Base-by-base conservation (phyloP, 108 stramenopile genomes). In the Skeletonema potamos region DNA sequence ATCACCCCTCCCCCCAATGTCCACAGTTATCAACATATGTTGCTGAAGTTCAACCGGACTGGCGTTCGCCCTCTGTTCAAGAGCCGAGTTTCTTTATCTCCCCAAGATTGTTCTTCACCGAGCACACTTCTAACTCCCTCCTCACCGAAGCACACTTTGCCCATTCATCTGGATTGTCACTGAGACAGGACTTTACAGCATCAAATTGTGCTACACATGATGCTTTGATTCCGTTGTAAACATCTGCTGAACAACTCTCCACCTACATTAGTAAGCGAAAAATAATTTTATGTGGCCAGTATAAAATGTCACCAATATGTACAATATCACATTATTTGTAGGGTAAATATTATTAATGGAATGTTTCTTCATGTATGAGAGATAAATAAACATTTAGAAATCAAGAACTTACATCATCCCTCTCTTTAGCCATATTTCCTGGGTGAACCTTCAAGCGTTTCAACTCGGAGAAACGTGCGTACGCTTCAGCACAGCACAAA, bases 91-190 rank as follows among this genome's bases (percentile, higher is more conserved):
- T 66, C 43, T 64, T 37, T 46, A 78, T 13, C 54, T 78, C 77
- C 17, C 77, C 77, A 30, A 78, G 64, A 26, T 64, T 70, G 63
- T 56, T 78, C 65, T 36, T 71, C 46, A 78, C 77, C n/a, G 77
- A 66, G 34, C 77, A 78, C 22, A 78, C 70, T 54, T 78, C 77
- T 64, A 78, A 70, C 29, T 70, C 77, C 65, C 70, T 78, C 59
- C 77, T 66, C 6, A 59, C 24, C 15, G 58, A 32, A 41, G 77
- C 77, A 30, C 77, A 78, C 46, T 63, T 64, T n/a, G 77, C 77
- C 77, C 77, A 78, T 22, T 66, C 65, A 8, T 66, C 51, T 12
- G 70, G 64, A 71, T 78, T 78, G 27, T 78, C 64, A 51, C 59
- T 66, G 20, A 78, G 69, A 58, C 77, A 78, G 37, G 66, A 63